Conservation (phyloP, 78 protist species). For the Tieghemostelium lacteum region DNA sequence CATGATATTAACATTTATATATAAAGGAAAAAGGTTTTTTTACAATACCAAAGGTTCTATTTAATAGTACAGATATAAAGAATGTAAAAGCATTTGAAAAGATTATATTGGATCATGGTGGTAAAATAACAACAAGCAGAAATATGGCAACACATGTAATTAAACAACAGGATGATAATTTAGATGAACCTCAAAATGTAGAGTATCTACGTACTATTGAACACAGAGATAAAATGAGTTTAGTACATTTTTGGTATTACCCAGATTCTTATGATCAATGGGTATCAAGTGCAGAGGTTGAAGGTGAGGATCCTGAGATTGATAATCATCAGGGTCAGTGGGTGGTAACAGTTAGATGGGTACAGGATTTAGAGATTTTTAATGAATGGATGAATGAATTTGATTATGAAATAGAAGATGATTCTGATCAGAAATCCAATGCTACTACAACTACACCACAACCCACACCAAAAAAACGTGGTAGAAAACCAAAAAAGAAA, state of each 20-base stretch:
- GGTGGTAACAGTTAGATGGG: conserved; percentile 41
- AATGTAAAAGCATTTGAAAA: background rate
- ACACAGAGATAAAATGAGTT: conserved; percentile 30
- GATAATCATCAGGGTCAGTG: conserved; percentile 2
- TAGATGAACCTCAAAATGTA: background rate
- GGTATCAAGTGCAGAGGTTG: conserved; percentile 51
- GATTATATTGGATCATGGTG: conserved; percentile 21
- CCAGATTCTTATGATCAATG: conserved; percentile 71
- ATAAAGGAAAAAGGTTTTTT: conserved; percentile 14
- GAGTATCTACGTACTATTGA: conserved; percentile 47
- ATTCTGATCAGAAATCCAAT: background rate
- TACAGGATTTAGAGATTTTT: conserved; percentile 16
- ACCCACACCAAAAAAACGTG: conserved; percentile 3
- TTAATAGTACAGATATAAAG: background rate
- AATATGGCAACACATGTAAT: conserved; percentile 38
- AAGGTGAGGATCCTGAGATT: conserved; percentile 71
- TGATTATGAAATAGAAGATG: conserved; percentile 55
- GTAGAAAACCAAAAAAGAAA: conserved; percentile 31
- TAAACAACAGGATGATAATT: background rate
- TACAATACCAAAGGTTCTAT: conserved; percentile 22
- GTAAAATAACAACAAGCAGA: conserved; percentile 7
- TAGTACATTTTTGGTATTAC: conserved; percentile 72
- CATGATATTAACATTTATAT: background rate
- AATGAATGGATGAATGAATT: conserved; percentile 78
- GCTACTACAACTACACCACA: background rate